These are phyloP conservation scores for Neurospora sp. DNA, from an alignment of 495 filamentous ascomycete genomes.

Conservation along the genomic window DNA sequence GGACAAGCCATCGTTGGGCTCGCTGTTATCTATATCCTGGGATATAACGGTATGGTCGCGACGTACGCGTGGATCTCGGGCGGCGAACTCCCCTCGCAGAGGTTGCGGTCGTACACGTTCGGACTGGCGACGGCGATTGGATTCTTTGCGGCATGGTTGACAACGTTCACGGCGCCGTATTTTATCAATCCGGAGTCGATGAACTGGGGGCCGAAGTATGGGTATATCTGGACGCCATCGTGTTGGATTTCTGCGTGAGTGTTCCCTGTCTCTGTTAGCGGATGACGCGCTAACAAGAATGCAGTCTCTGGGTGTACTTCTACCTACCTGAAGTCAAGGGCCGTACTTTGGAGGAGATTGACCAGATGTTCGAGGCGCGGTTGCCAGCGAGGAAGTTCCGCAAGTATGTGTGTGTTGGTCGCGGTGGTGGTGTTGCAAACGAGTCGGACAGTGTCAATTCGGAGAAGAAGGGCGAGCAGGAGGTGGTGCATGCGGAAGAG, in stretches of 20 bases:
- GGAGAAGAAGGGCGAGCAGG: not conserved
- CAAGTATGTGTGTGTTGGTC: conserved; percentile 31
- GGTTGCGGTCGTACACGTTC: conserved; percentile 43
- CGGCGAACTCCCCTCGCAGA: conserved; percentile 44
- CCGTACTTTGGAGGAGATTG: conserved; percentile 3
- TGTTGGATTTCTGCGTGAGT: conserved; percentile 28
- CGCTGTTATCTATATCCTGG: conserved; percentile 42
- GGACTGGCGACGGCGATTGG: conserved; percentile 40
- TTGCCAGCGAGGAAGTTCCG: conserved; percentile 39
- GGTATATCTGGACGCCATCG: conserved; percentile 42
- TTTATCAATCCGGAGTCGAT: conserved; percentile 49
- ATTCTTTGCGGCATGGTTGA: conserved; percentile 45
- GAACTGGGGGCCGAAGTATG: conserved; percentile 47
- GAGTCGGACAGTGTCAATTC: not conserved
- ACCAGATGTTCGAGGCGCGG: conserved; percentile 29
- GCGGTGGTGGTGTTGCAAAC: not conserved
- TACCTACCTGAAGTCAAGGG: not conserved
- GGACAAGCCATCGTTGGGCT: conserved; percentile 42
- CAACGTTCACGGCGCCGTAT: conserved; percentile 49
- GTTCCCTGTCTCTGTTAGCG: conserved; percentile 41
- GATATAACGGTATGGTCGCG: conserved; percentile 40
- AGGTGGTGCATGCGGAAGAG: not conserved
- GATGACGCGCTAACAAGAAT: conserved; percentile 43
- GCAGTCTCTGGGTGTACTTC: conserved; percentile 11
- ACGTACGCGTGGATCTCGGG: conserved; percentile 49